Conservation (phyloP, 257 asterid genomes). For the Echium plantagineum region DNA sequence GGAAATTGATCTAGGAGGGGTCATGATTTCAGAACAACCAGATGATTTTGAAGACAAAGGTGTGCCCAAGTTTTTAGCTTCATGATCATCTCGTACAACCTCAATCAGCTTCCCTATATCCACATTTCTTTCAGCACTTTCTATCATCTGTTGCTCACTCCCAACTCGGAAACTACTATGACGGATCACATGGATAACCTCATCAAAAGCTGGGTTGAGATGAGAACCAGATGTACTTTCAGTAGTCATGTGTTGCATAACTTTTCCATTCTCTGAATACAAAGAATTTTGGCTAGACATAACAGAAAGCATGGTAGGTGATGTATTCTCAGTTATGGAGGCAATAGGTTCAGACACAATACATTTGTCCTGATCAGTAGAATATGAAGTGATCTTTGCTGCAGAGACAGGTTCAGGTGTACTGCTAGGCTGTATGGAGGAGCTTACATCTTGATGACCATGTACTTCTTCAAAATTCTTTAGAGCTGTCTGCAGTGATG, state of each 20-base stretch:
- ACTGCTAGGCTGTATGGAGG: slow-evolving; percentile 10
- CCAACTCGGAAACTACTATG: slow-evolving; percentile 62
- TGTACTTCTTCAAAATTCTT: slow-evolving; percentile 16
- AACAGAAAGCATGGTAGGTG: slow-evolving; percentile 25
- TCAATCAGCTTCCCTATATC: slow-evolving; percentile 39
- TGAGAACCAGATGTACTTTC: slow-evolving; percentile 28
- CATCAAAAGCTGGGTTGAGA: slow-evolving; percentile 43
- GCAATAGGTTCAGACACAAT: slow-evolving; percentile 32
- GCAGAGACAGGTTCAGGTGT: slow-evolving; percentile 12
- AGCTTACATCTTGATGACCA: slow-evolving; percentile 20
- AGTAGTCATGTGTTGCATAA: slow-evolving; percentile 30
- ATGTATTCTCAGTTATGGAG: slow-evolving; percentile 20
- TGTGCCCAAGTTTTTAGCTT: slow-evolving; percentile 23
- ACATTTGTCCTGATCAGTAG: slow-evolving; percentile 37
- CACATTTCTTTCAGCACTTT: slow-evolving; percentile 25
- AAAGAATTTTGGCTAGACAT: slow-evolving; percentile 27
- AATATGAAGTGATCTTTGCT: slow-evolving; percentile 21
- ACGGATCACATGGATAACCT: slow-evolving; percentile 51
- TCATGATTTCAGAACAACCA: slow-evolving; percentile 16
- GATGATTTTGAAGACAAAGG: slow-evolving; percentile 26
- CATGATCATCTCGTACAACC: slow-evolving; percentile 39
- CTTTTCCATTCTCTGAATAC: slow-evolving; percentile 25
- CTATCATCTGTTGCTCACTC: slow-evolving; percentile 33
- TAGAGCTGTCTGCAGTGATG: slow-evolving; percentile 17
- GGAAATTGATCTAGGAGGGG: slow-evolving; percentile 21